Conservation (phyloP, 2,329 filamentous ascomycete species). For the Venturia asperata region DNA sequence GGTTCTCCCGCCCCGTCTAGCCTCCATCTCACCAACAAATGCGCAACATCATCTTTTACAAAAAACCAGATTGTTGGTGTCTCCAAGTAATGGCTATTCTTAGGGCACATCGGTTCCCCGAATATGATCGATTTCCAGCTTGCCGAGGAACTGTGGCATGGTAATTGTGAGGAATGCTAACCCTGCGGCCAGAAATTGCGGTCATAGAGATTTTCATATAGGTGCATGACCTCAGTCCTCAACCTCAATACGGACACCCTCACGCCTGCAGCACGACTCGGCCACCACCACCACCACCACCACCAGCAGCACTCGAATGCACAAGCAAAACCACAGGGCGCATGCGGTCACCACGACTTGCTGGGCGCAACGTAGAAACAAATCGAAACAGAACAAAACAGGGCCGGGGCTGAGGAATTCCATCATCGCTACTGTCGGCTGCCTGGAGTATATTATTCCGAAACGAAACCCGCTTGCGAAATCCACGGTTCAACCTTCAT, state of each 20-base stretch:
- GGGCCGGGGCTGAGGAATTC: not conserved
- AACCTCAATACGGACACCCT: not conserved
- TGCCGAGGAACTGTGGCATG: not conserved
- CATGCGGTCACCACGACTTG: not conserved
- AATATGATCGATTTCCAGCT: not conserved
- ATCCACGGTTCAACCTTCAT: not conserved
- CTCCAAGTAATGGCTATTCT: too few relatives aligned
- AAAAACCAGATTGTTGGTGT: too few relatives aligned
- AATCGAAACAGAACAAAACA: slow-evolving; percentile 4
- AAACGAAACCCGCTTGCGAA: not conserved
- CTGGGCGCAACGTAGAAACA: not conserved
- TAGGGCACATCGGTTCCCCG: not conserved
- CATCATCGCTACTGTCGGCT: not conserved
- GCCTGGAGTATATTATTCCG: not conserved
- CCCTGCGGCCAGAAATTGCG: not conserved
- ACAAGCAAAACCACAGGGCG: not conserved
- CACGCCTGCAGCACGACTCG: not conserved
- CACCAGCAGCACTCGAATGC: not conserved
- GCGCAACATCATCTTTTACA: too few relatives aligned
- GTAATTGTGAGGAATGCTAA: not conserved
- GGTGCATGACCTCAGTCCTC: slow-evolving; percentile 6
- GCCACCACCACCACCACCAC: not conserved
- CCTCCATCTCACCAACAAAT: too few relatives aligned
- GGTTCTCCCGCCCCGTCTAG: too few relatives aligned
- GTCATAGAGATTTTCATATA: not conserved